phyloP scores from a whole-genome alignment of 805 yeast genomes.

The Metschnikowia kofuensis region DNA sequence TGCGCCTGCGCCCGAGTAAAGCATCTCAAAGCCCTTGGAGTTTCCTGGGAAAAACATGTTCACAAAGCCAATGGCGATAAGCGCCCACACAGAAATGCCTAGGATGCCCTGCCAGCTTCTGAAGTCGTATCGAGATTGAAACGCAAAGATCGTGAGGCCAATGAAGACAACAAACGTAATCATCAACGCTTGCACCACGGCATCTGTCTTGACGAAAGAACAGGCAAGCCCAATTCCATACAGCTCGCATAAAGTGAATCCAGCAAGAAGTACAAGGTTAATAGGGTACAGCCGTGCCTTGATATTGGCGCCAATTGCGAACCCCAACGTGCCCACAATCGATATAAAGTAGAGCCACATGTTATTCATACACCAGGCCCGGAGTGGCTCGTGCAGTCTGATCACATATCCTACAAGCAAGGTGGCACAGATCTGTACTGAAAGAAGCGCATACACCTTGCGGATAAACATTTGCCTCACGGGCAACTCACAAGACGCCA shows the following conservation, averaged over 20 bases:
- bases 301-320: conserved; percentile 60
- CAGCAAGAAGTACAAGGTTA: conserved; percentile 56
- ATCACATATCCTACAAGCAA: conserved; percentile 54
- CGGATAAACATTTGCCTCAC: conserved; percentile 74
- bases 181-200: conserved; percentile 67
- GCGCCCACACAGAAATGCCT: conserved; percentile 56
- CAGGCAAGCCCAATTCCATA: conserved; percentile 68
- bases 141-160: conserved; percentile 75
- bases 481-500: conserved; percentile 72
- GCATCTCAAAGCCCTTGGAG: conserved; percentile 54
- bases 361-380: conserved; percentile 55
- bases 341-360: conserved; percentile 59
- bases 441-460: conserved; percentile 72
- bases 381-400: conserved; percentile 41
- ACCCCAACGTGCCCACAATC: conserved; percentile 56
- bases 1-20: conserved; percentile 74
- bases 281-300: conserved; percentile 68
- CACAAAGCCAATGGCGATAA: conserved; percentile 72
- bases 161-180: conserved; percentile 67
- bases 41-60: conserved; percentile 60
- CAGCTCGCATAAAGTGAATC: conserved; percentile 74
- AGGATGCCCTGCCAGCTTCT: conserved; percentile 60
- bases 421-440: conserved; percentile 63
- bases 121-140: conserved; percentile 76
- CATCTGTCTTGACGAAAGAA: conserved; percentile 56